Percentiles rank a stretch among this genome's conserved stretches.
Evolutionary conservation across 192 early-diverging fungal species (phyloP).

Genomic region (Chytriomyces sp.): DNA sequence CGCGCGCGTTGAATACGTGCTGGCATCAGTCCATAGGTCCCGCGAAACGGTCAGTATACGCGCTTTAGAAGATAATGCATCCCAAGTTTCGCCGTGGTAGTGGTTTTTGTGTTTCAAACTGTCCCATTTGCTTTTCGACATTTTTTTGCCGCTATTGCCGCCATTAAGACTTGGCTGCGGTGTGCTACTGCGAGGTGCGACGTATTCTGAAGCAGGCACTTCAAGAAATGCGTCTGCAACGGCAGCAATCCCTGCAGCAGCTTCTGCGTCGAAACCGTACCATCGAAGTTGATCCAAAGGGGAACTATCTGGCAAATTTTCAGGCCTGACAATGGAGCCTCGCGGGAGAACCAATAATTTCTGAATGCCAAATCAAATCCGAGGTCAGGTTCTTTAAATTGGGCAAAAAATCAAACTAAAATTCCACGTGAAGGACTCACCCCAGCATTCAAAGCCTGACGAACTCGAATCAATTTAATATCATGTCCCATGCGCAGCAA

Average conservation of each 20-base stretch:
- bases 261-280: neutral
- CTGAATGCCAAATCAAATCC: neutral
- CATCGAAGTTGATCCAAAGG: neutral
- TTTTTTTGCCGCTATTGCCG: neutral
- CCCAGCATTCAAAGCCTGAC: neutral
- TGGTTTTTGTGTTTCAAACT: neutral
- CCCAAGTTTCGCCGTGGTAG: neutral
- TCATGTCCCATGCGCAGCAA: slow-evolving; percentile 15
- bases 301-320: neutral
- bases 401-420: neutral
- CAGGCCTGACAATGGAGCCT: neutral
- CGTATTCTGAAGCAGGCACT: too few relatives aligned
- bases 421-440: neutral
- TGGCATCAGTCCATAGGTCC: neutral
- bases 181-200: neutral
- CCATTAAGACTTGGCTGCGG: neutral
- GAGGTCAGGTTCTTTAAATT: neutral
- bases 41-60: neutral
- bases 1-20: too few relatives aligned
- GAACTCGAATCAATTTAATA: neutral
- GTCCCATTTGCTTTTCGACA: neutral
- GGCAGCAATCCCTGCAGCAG: neutral
- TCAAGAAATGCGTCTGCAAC: neutral
- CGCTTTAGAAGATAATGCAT: neutral
- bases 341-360: neutral